These are phyloP conservation scores for Chalciporus sp. DNA, from an alignment of 1,284 basidiomycete species.

Conservation along the genomic window DNA sequence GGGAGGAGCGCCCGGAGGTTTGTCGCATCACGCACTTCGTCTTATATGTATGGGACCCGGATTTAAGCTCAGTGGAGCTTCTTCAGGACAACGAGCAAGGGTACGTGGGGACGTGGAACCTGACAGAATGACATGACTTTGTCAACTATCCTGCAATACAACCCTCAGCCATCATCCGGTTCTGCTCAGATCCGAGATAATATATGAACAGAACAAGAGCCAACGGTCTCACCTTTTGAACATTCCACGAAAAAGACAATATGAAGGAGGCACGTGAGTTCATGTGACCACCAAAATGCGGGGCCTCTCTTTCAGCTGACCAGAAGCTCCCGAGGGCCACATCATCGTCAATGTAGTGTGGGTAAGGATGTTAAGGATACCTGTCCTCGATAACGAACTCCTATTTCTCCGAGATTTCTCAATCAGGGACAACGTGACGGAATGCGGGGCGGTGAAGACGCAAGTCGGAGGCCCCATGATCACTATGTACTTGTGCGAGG, in stretches of 20 bases:
- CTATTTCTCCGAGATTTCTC: background rate
- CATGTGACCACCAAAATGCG: background rate
- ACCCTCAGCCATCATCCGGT: background rate
- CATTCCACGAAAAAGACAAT: background rate
- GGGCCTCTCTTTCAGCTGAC: background rate
- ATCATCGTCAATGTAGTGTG: background rate
- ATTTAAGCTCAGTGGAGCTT: background rate
- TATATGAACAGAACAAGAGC: background rate
- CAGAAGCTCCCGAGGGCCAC: background rate
- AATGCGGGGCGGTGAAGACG: background rate
- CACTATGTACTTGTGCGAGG: no score
- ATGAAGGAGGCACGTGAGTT: background rate
- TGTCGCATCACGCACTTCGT: background rate
- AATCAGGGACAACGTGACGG: background rate
- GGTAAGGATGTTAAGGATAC: no score
- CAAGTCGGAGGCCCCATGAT: background rate
- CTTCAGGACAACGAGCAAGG: background rate
- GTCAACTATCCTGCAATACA: background rate
- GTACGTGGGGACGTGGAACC: background rate
- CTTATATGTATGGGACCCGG: background rate
- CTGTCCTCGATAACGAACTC: background rate
- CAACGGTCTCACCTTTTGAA: background rate
- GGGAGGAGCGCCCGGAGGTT: background rate
- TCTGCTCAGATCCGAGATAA: background rate
- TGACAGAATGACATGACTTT: background rate